A percentile compares a stretch with the other conserved stretches of the same genome.
These are phyloP conservation scores for Solanum hybrid DNA, from an alignment of 305 asterid species.

Conservation along the genomic window DNA sequence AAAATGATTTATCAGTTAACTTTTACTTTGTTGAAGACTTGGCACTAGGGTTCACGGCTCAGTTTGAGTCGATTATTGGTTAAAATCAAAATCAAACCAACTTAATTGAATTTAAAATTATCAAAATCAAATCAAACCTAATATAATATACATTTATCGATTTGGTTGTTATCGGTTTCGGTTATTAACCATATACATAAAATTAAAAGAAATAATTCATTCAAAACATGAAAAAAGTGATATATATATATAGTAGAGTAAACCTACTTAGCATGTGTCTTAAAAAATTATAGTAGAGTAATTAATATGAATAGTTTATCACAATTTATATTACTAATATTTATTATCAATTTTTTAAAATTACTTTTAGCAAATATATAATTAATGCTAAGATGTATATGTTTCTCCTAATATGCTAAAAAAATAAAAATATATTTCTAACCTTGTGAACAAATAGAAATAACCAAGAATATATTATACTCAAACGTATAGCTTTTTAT, in stretches of 20 bases:
- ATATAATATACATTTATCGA: no score
- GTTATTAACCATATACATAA: background rate
- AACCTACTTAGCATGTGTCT: background rate
- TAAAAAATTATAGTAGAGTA: background rate
- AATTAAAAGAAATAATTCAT: no score
- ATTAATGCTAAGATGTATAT: background rate
- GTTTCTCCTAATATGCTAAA: background rate
- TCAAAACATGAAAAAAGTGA: no score
- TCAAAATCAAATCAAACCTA: no score
- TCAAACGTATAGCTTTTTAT: background rate
- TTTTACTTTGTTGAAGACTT: background rate
- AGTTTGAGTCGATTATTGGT: rapidly evolving
- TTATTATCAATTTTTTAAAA: background rate
- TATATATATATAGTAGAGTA: background rate
- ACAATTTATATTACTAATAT: background rate
- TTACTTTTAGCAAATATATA: background rate
- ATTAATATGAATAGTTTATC: background rate
- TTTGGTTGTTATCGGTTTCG: no score
- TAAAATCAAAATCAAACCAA: no score
- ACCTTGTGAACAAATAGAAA: background rate
- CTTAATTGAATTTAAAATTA: no score
- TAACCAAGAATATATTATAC: background rate
- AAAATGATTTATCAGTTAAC: background rate
- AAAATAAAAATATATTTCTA: background rate
- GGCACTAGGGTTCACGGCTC: background rate